Percentiles rank a stretch among this genome's conserved stretches.
Conservation (phyloP, 805 yeast species). For the Starmerella apis region DNA sequence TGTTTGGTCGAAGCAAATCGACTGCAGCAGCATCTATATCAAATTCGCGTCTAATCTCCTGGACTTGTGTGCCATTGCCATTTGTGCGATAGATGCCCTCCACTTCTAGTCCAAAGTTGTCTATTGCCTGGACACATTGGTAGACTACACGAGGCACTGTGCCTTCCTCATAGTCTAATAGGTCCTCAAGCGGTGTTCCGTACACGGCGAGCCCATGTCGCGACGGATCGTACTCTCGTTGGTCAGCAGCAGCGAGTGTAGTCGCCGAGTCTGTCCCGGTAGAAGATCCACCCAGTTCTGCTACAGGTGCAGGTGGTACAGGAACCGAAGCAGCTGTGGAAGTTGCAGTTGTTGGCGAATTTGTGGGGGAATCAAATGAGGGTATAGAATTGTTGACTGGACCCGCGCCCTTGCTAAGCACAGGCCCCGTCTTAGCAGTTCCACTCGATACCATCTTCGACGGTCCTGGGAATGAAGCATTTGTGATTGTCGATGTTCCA, state of each 20-base stretch:
- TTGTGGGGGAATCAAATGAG: neutral
- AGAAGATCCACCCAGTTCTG: no score
- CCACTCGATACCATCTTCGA: constrained; percentile 21
- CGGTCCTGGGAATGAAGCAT: constrained; percentile 20
- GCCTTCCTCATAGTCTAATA: constrained; percentile 74
- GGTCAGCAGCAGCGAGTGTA: neutral
- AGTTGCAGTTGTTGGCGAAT: neutral
- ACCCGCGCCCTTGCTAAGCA: constrained; percentile 14
- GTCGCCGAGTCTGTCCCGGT: no score
- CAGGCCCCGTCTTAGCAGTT: constrained; percentile 29
- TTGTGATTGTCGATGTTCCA: constrained; percentile 8
- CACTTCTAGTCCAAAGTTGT: constrained; percentile 66
- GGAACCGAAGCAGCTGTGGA: neutral
- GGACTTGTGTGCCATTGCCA: constrained; percentile 66
- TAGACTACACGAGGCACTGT: constrained; percentile 85
- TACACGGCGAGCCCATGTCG: constrained; percentile 43
- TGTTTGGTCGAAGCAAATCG: constrained; percentile 44
- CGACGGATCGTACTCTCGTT: constrained; percentile 26
- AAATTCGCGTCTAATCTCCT: constrained; percentile 58
- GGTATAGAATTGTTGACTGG: neutral
- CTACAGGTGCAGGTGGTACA: neutral
- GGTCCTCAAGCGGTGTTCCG: constrained; percentile 70
- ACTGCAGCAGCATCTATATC: constrained; percentile 49
- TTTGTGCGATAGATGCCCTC: constrained; percentile 86
- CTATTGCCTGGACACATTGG: constrained; percentile 78